Evolutionary conservation across 2,329 filamentous ascomycete species (phyloP).

Genomic region (Coniosporium tulheliwenetii): DNA sequence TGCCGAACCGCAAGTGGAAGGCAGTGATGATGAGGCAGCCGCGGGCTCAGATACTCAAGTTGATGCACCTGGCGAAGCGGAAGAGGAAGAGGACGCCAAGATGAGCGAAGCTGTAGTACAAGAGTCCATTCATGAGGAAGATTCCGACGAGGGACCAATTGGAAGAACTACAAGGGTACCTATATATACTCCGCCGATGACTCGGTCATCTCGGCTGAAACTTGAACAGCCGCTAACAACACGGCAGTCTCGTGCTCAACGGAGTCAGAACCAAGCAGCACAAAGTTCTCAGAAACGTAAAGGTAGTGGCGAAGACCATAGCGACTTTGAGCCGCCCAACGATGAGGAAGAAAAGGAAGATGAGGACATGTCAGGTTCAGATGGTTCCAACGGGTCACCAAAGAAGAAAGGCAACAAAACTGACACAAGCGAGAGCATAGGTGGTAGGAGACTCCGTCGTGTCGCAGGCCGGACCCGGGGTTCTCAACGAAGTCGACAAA

Average conservation of each 20-base stretch:
- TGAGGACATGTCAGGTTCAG: conserved; percentile 37
- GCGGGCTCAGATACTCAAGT: conserved; percentile 8
- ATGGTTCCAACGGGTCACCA: conserved; percentile 27
- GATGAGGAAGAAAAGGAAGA: conserved; percentile 39
- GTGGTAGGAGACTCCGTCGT: conserved; percentile 35
- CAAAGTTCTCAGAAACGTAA: conserved; percentile 28
- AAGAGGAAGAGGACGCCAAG: conserved; percentile 17
- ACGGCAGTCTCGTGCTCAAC: neutral
- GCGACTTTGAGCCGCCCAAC: conserved; percentile 46
- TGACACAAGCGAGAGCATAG: conserved; percentile 15
- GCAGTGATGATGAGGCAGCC: conserved; percentile 14
- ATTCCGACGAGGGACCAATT: conserved; percentile 35
- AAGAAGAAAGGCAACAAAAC: conserved; percentile 27
- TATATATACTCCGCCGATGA: conserved; percentile 12
- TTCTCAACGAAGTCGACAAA: conserved; percentile 28
- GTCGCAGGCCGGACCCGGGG: conserved; percentile 30
- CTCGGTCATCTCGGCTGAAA: conserved; percentile 14
- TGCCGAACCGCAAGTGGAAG: conserved; percentile 15
- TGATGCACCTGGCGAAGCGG: conserved; percentile 13
- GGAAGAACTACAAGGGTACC: conserved; percentile 11
- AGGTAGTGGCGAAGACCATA: conserved; percentile 36
- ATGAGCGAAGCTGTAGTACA: conserved; percentile 21
- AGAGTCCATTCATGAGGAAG: conserved; percentile 31
- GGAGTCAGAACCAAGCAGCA: conserved; percentile 7
- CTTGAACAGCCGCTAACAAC: conserved; percentile 4